A percentile compares a stretch with the other conserved stretches of the same genome.
Conservation (phyloP, 345 rosid species). For the Erysimum cheiranthoides region DNA sequence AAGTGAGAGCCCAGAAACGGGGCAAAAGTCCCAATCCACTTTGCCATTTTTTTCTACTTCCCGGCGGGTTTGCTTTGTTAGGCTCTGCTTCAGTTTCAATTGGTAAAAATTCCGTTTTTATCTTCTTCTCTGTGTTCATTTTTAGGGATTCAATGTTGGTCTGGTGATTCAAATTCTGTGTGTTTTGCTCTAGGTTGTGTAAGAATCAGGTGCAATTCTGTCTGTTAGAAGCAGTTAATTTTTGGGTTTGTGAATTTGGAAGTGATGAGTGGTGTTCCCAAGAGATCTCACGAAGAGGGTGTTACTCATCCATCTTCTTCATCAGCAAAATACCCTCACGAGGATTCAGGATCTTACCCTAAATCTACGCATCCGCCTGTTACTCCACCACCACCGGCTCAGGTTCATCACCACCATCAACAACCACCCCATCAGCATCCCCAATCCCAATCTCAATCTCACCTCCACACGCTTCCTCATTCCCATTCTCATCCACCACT, state of each 20-base stretch:
- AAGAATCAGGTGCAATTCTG: background rate
- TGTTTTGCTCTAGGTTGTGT: slow-evolving; percentile 23
- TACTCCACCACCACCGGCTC: slow-evolving; percentile 48
- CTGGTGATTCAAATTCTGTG: slow-evolving; percentile 1
- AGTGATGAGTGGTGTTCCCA: slow-evolving; percentile 79
- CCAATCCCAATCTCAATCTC: slow-evolving; percentile 54
- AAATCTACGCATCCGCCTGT: slow-evolving; percentile 51
- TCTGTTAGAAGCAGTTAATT: slow-evolving; percentile 9
- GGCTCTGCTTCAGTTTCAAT: slow-evolving; percentile 27
- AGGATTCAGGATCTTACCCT: slow-evolving; percentile 66
- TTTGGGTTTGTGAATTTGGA: background rate
- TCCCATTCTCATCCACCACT: slow-evolving; percentile 47
- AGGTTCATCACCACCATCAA: slow-evolving; percentile 49
- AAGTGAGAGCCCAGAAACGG: slow-evolving; percentile 1
- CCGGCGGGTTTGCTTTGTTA: slow-evolving; percentile 25
- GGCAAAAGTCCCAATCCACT: slow-evolving; percentile 14
- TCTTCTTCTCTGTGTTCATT: background rate
- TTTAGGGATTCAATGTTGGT: slow-evolving; percentile 33
- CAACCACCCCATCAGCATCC: slow-evolving; percentile 45
- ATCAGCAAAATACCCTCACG: slow-evolving; percentile 73
- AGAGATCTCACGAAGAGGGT: slow-evolving; percentile 86
- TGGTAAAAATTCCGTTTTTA: background rate
- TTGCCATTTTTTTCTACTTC: slow-evolving; percentile 16
- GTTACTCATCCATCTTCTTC: slow-evolving; percentile 70
- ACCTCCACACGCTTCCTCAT: slow-evolving; percentile 52